Evolutionary conservation across 768 basidiomycete species (phyloP), one percentile per base, ranked within the genome.

Genomic region (Mycena amicta): DNA sequence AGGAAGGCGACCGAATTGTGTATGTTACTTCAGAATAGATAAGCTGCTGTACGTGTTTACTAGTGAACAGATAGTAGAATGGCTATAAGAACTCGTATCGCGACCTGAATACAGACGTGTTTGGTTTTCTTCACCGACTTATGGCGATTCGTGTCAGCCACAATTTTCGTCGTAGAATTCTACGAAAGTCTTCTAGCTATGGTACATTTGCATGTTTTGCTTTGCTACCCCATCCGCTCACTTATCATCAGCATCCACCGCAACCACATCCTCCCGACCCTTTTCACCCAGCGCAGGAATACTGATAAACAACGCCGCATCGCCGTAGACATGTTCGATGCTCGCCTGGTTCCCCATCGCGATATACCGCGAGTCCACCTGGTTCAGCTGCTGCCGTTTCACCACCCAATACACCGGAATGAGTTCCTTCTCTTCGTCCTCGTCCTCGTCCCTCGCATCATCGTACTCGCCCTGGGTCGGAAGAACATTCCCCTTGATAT

Each of bases 261-360:
- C 22, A 23, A 8, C 43, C 20, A 45, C 43, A 15, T 45, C 47
- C 47, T 49, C 47, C 25, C 47, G 22, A 8, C 47, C 47, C 26
- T 25, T 25, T n/a, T 33, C 29, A n/a, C 55, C 55, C 6, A 56
- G 13, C 28, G 55, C 46, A 1, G 55, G 55, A 16, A 56, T 31
- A 1, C 16, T 18, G 8, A 56, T n/a, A 25, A 56, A 49, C 3
- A 56, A 18, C 23, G 12, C 55, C 23, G 55, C 55, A 31, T 49
- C 31, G 13, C 55, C 55, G n/a, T 56, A 56, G 26, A 26, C 20
- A 20, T 49, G 27, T 22, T 26, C 31, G 26, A 50, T 22, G 6
- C 15, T 26, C 25, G 47, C 31, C 29, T 39, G 5, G 16, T 50
- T 22, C 23, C 46, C 22, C 13, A 8, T 2, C 46, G 47, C 31